Conservation (phyloP, 1,284 basidiomycete species). For the Cryptococcus sp. region DNA sequence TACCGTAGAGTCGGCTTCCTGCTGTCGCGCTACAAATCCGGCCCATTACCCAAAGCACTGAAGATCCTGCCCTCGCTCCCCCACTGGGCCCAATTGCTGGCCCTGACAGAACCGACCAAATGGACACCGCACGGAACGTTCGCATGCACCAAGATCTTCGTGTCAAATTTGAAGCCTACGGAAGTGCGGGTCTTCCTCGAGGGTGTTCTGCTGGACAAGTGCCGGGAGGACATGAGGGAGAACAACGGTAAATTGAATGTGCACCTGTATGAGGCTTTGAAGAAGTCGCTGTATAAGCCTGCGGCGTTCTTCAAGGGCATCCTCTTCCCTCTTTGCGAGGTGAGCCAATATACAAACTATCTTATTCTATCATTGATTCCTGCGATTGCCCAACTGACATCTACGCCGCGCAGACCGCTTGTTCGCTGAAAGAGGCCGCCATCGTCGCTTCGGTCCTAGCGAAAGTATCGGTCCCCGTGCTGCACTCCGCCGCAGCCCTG, state of each 20-base stretch:
- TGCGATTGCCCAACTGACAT: too few species aligned
- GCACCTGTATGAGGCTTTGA: conserved; percentile 91
- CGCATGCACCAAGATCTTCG: conserved; percentile 92
- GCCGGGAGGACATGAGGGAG: conserved; percentile 80
- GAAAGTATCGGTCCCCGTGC: conserved; percentile 88
- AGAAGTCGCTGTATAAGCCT: conserved; percentile 92
- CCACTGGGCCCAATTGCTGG: conserved; percentile 93
- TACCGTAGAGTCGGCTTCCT: conserved; percentile 74
- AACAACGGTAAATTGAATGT: conserved; percentile 82
- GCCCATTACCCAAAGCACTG: conserved; percentile 94
- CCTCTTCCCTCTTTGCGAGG: conserved; percentile 92
- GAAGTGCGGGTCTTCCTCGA: conserved; percentile 94
- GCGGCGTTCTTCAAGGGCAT: conserved; percentile 99
- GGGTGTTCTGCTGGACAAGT: conserved; percentile 87
- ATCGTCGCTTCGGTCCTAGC: conserved; percentile 90
- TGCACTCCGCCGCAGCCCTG: conserved; percentile 95
- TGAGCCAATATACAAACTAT: conserved; percentile 59
- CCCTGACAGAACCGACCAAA: conserved; percentile 85
- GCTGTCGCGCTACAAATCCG: conserved; percentile 89
- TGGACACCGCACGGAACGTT: conserved; percentile 96
- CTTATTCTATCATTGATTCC: background rate
- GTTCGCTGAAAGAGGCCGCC: conserved; percentile 91
- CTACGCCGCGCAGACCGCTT: conserved; percentile 61
- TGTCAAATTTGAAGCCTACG: conserved; percentile 93
- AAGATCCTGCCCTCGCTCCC: conserved; percentile 96